These are phyloP conservation scores for Malus asiatica DNA, from an alignment of 306 rosid genomes.

Conservation along the genomic window DNA sequence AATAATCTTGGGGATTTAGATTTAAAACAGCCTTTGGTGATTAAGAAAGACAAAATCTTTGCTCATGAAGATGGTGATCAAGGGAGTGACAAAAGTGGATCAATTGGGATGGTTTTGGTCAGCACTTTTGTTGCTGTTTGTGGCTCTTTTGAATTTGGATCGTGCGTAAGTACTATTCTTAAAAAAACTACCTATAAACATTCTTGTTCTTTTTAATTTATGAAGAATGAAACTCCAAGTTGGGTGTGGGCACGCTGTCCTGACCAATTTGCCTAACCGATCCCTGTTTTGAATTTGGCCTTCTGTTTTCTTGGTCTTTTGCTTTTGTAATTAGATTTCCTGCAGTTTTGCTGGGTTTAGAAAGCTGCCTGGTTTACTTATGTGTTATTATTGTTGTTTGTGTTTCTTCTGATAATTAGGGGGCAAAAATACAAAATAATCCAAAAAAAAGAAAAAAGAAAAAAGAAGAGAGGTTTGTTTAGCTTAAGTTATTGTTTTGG, in stretches of 20 bases:
- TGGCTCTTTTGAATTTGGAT: conserved; percentile 84
- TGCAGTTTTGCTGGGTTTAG: not conserved
- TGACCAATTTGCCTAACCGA: no score
- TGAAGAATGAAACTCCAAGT: no score
- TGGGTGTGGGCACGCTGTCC: no score
- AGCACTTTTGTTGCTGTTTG: conserved; percentile 71
- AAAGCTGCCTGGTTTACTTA: conserved; percentile 2
- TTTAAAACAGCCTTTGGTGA: conserved; percentile 44
- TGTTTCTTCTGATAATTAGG: conserved; percentile 10
- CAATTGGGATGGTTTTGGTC: conserved; percentile 65
- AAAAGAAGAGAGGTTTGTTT: conserved; percentile 8
- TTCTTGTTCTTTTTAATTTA: not conserved
- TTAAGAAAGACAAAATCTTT: conserved; percentile 10
- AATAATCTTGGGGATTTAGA: conserved; percentile 27
- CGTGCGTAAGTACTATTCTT: conserved; percentile 47
- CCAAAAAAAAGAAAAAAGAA: not conserved
- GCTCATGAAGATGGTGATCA: conserved; percentile 6
- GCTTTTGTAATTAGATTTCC: no score
- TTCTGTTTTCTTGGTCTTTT: not conserved
- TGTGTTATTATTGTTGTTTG: not conserved
- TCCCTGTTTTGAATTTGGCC: not conserved
- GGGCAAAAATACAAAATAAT: conserved; percentile 4
- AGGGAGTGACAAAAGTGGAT: conserved; percentile 30
- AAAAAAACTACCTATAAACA: not conserved
- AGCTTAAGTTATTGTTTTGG: conserved; percentile 24